These are phyloP conservation scores for Penicillium samsonianum DNA, from an alignment of 495 filamentous ascomycete genomes.

Conservation along the genomic window DNA sequence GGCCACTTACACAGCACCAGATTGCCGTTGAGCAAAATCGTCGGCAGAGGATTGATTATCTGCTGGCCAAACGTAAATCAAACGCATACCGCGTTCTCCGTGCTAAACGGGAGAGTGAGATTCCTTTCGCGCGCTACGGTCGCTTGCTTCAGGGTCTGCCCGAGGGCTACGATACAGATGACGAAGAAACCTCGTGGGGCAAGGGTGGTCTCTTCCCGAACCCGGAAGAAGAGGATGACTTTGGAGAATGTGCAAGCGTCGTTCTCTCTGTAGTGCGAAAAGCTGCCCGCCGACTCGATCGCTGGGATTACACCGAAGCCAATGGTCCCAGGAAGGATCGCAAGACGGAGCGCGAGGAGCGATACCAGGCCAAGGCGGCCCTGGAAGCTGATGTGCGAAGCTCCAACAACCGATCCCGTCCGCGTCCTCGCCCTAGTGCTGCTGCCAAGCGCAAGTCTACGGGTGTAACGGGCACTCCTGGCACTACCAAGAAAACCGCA, in stretches of 20 bases:
- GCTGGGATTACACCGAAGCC: constrained; percentile 66
- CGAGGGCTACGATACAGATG: constrained; percentile 78
- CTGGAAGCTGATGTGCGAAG: constrained; percentile 30
- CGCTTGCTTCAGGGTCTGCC: constrained; percentile 65
- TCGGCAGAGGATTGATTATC: constrained; percentile 82
- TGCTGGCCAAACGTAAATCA: constrained; percentile 70
- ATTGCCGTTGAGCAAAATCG: constrained; percentile 88
- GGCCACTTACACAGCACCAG: constrained; percentile 90
- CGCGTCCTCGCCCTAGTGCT: constrained; percentile 23
- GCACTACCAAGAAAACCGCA: constrained; percentile 26
- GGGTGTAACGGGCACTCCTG: constrained; percentile 27
- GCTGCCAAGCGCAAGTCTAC: constrained; percentile 43
- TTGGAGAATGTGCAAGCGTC: constrained; percentile 73
- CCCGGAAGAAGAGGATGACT: constrained; percentile 68
- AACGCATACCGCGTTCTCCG: constrained; percentile 63
- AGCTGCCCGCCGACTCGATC: constrained; percentile 64
- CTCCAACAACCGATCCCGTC: constrained; percentile 25
- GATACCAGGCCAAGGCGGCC: constrained; percentile 35
- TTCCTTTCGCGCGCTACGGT: constrained; percentile 64
- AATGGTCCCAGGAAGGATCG: constrained; percentile 48
- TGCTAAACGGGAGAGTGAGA: constrained; percentile 59
- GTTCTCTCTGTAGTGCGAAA: constrained; percentile 73
- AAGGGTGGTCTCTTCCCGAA: constrained; percentile 69
- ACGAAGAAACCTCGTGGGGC: constrained; percentile 63
- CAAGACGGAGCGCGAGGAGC: constrained; percentile 46